Conservation (phyloP, 2,329 filamentous ascomycete genomes). For the Ophiocordyceps camponoti-saundersi region DNA sequence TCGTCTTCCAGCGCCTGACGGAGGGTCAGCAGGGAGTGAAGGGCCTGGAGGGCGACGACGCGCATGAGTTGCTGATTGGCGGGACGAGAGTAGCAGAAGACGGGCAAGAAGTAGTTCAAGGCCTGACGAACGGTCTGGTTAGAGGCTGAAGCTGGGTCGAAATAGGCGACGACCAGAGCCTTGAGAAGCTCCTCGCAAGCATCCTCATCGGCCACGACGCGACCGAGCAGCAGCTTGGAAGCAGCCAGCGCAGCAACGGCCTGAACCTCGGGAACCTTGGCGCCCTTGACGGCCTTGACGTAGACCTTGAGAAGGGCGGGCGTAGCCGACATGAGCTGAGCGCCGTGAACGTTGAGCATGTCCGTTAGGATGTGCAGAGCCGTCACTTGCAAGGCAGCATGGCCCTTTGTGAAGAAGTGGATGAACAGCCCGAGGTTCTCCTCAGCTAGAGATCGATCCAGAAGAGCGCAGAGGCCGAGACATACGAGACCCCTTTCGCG, state of each 20-base stretch:
- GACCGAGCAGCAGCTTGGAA: conserved; percentile 71
- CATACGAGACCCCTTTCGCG: conserved; percentile 81
- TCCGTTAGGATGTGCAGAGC: conserved; percentile 85
- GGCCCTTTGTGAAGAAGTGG: conserved; percentile 88
- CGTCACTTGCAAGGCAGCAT: conserved; percentile 76
- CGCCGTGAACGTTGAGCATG: conserved; percentile 76
- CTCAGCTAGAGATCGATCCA: conserved; percentile 80
- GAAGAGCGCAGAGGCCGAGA: conserved; percentile 74
- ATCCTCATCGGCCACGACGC: conserved; percentile 54
- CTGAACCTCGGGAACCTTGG: conserved; percentile 56
- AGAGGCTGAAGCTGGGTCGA: conserved; percentile 63
- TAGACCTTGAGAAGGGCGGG: conserved; percentile 72
- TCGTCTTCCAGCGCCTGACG: conserved; percentile 60
- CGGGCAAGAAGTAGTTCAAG: conserved; percentile 83
- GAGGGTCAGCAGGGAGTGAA: conserved; percentile 59
- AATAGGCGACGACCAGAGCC: conserved; percentile 72
- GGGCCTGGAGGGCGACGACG: conserved; percentile 51
- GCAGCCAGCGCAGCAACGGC: conserved; percentile 66
- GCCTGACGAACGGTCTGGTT: conserved; percentile 78
- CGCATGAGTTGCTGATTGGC: conserved; percentile 77
- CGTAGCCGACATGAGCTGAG: conserved; percentile 52
- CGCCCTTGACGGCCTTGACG: conserved; percentile 59
- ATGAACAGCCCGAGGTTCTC: conserved; percentile 89
- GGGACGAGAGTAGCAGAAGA: conserved; percentile 74
- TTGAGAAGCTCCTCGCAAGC: conserved; percentile 61